Base-by-base conservation (phyloP, 1,139 yeast genomes). In the Suhomyces maxii region DNA sequence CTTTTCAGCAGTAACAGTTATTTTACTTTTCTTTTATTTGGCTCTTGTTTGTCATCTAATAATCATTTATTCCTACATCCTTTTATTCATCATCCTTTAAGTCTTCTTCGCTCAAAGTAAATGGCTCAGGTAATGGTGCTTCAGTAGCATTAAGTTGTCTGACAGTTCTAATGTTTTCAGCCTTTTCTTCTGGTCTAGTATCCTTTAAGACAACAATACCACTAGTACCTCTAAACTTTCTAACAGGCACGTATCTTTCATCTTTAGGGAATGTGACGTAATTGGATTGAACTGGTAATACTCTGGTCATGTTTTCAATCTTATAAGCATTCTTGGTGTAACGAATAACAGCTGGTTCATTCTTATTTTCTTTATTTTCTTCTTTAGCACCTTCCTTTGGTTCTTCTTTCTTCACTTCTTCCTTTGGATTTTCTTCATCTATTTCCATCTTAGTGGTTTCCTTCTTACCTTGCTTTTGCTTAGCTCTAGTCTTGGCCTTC, bases 41-140 rank as follows among this genome's bases (percentile, higher is more conserved):
- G n/a, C 11, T 34, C 12, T 34, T n/a, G 10, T n/a, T 34, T 34
- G 11, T 34, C 36, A 34, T 34, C 14, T 13, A 10, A 9, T 10
- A 12, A 11, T 34, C 34, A 23, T 7, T 23, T 23, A 5, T 10
- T 13, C 23, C 23, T 18, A 3, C n/a, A 28, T 26, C 33, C 18
- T 34, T 31, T 18, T 48, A 43, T 25, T 45, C 53, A 13, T 64
- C 67, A 26, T 69, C 75, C 47, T 69, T 69, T 54, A 74, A 68
- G 53, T 79, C 82, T 42, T 73, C 80, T n/a, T 76, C 81, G 52
- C 72, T 69, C 58, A 83, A 82, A 10, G 75, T 76, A 63, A 93
- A 93, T 45, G 97, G 95, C 55, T 86, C 85, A 32, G 98, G 98
- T 42, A 90, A 59, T 41, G 98, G 97, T 0, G 98, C 98, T 58